Percentiles rank a stretch among this genome's conserved stretches.
These are phyloP conservation scores for Trichoderma sp. DNA, from an alignment of 2,329 filamentous ascomycete genomes.

Conservation along the genomic window DNA sequence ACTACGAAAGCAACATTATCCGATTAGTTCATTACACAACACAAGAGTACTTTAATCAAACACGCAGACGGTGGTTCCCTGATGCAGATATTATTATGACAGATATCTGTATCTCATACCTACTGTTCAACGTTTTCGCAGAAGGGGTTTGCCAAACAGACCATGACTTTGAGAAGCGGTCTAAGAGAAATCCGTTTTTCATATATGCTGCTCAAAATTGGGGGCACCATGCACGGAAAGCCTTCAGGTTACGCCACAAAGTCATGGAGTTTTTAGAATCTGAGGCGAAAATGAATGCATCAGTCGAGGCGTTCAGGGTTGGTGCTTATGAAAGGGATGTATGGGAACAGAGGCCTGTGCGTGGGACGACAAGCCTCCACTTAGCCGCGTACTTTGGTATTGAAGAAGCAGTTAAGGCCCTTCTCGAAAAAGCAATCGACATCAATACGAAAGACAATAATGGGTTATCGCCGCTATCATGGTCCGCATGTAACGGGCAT, in stretches of 20 bases:
- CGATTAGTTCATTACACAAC: conserved; percentile 1
- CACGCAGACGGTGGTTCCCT: neutral
- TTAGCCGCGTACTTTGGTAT: neutral
- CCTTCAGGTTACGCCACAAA: rapidly evolving
- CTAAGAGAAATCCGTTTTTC: neutral
- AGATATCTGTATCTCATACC: neutral
- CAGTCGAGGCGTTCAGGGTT: neutral
- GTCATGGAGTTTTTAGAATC: neutral
- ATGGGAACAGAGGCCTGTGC: too few species aligned
- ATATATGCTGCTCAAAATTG: neutral
- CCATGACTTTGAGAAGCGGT: rapidly evolving
- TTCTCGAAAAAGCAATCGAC: neutral
- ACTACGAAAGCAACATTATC: neutral
- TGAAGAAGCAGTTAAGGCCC: neutral
- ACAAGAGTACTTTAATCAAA: neutral
- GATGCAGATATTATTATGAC: neutral
- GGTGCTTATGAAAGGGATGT: too few species aligned
- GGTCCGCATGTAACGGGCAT: neutral
- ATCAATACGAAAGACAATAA: too few species aligned
- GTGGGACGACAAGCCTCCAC: neutral
- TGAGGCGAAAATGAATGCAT: neutral
- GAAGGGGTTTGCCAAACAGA: rapidly evolving
- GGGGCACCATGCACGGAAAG: neutral
- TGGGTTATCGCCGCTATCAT: neutral
- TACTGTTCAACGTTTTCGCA: neutral